Evolutionary conservation across 177 flowering plant genomes (phyloP).

Genomic region (Vitis hybrid): DNA sequence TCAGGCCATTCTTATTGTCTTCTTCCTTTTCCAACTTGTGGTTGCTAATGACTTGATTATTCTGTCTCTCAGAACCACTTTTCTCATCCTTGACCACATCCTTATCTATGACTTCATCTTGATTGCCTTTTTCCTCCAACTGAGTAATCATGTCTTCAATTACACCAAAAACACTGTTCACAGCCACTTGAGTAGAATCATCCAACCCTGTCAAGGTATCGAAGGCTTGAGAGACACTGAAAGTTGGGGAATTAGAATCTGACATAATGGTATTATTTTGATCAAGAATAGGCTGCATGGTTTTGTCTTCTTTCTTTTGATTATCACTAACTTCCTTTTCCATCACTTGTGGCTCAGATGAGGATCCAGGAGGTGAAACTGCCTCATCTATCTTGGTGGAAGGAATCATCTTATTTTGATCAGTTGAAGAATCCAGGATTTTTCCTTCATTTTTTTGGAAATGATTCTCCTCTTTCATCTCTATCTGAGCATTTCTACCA

Average conservation of each 20-base stretch:
- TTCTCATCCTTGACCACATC: constrained; percentile 25
- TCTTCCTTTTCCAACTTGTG: constrained; percentile 22
- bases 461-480: background rate
- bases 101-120: constrained; percentile 18
- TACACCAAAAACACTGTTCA: constrained; percentile 89
- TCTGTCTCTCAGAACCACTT: constrained; percentile 25
- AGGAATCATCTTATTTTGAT: constrained; percentile 29
- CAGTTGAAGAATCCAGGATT: constrained; percentile 27
- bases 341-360: constrained; percentile 34
- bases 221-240: constrained; percentile 76
- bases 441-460: constrained; percentile 33
- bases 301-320: constrained; percentile 44
- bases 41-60: constrained; percentile 6
- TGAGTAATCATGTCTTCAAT: constrained; percentile 81
- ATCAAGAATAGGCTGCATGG: constrained; percentile 26
- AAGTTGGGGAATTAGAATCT: constrained; percentile 35
- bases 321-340: constrained; percentile 39
- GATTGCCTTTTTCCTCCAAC: constrained; percentile 53
- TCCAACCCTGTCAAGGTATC: constrained; percentile 89
- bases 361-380: constrained; percentile 23
- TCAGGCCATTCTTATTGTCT: constrained; percentile 11
- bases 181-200: constrained; percentile 97
- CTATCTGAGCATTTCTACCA: constrained; percentile 14
- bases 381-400: constrained; percentile 32
- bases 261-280: constrained; percentile 29